These are phyloP conservation scores for Apophysomyces sp. DNA, from an alignment of 371 early-diverging fungal genomes.

Conservation along the genomic window DNA sequence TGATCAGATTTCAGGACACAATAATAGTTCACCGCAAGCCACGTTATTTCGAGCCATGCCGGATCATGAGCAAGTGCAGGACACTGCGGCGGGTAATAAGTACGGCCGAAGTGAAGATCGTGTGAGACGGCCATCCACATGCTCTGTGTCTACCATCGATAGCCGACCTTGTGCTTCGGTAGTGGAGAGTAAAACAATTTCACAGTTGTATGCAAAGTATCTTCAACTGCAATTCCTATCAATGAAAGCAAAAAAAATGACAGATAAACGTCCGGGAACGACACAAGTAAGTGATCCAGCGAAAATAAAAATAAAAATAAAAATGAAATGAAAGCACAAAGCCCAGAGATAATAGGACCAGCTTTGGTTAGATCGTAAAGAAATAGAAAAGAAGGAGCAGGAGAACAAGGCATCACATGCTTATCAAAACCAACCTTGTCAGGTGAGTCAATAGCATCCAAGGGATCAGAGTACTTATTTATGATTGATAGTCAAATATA, in stretches of 20 bases:
- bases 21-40: no score
- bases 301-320: neutral
- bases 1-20: neutral
- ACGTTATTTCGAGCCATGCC: no score
- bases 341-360: neutral
- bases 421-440: neutral
- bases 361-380: neutral
- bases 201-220: conserved; percentile 4
- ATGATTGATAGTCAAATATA: no score
- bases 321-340: neutral
- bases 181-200: neutral
- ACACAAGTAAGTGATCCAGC: neutral
- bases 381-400: neutral
- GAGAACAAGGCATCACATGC: neutral
- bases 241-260: neutral
- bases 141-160: neutral
- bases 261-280: neutral
- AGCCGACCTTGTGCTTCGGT: neutral
- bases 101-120: neutral
- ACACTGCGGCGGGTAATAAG: neutral
- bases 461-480: no score
- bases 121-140: neutral
- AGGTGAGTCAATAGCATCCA: no score
- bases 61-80: neutral
- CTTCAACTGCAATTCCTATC: conserved; percentile 7